Base-by-base conservation (phyloP, 2,329 filamentous ascomycete genomes). In the Scopulariopsis brevicaulis region DNA sequence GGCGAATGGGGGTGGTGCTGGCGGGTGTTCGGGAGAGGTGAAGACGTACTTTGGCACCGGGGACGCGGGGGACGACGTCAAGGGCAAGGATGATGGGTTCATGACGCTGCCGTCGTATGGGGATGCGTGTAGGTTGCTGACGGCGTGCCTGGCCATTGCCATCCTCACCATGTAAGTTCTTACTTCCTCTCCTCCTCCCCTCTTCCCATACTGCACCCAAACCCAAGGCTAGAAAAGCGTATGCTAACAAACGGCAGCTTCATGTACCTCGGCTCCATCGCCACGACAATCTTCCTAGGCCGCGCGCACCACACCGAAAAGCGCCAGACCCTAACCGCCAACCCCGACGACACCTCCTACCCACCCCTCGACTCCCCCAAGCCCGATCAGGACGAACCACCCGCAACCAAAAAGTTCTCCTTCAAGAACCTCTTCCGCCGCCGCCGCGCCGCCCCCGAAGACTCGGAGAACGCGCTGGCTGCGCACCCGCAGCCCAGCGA, bases 291-390 rank as follows among this genome's bases (percentile, higher is more conserved):
- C 55, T 76, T 79, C 55, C 80, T 93, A 53, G 81, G 81, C 64
- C 83, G 85, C 60, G 78, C 89, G 70, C 86, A 88, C 76, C 83
- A 84, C 73, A 85, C 84, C 65, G 85, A 89, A 73, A 89, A 87
- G 75, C 82, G 82, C 57, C 32, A 58, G 50, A 58, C 56, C 28
- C 48, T 58, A 88, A 81, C 68, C 86, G 86, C 15, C 86, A 71
- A 55, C 10, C 40, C 57, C 34, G 34, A 55, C 11, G 34, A 60
- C 40, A 57, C 56, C 24, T 57, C 55, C 52, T 56, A 57, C 18
- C 58, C 56, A 1, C 58, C 58, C 37, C 25, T 48, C 12, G 53
- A 55, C 50, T 35, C 57, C 37, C 48, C 53, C 12, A 20, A 37
- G 32, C 34, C 25, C 56, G 32, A 54, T 7, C 25, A 32, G 14